These are phyloP conservation scores for Solanum sejunctum DNA, from an alignment of 257 asterid species.

Conservation along the genomic window DNA sequence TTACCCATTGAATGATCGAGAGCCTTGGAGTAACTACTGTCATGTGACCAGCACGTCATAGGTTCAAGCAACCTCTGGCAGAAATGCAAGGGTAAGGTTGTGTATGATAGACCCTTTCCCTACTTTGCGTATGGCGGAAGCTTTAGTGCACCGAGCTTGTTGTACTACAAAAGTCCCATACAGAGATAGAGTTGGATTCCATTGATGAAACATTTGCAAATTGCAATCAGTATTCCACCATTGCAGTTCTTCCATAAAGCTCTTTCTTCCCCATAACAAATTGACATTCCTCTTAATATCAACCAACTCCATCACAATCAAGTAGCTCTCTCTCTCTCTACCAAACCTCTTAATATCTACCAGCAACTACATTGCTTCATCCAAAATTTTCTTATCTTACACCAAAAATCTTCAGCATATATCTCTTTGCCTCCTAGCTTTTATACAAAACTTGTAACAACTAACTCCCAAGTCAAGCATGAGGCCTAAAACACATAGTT, in stretches of 20 bases:
- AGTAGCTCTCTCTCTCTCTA: background rate
- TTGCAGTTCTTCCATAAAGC: background rate
- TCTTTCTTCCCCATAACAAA: background rate
- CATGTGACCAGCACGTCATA: no score
- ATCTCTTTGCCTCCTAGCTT: background rate
- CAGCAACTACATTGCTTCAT: constrained; percentile 64
- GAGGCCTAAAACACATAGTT: constrained; percentile 39
- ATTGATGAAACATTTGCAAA: background rate
- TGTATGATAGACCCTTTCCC: no score
- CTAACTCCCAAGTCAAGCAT: constrained; percentile 10
- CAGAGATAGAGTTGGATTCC: background rate
- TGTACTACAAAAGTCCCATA: background rate
- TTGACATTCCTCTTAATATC: background rate
- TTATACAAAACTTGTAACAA: background rate
- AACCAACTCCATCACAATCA: background rate
- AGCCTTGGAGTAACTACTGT: no score
- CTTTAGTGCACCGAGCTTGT: no score
- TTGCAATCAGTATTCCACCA: background rate
- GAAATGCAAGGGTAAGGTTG: no score
- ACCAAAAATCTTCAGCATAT: background rate
- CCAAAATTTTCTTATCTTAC: constrained; percentile 31
- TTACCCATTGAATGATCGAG: no score
- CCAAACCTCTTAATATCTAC: constrained; percentile 44
- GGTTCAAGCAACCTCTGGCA: no score
- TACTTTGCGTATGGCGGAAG: no score